phyloP scores from a whole-genome alignment of 148 eudicot genomes.

The Chenopodium suecicum region DNA sequence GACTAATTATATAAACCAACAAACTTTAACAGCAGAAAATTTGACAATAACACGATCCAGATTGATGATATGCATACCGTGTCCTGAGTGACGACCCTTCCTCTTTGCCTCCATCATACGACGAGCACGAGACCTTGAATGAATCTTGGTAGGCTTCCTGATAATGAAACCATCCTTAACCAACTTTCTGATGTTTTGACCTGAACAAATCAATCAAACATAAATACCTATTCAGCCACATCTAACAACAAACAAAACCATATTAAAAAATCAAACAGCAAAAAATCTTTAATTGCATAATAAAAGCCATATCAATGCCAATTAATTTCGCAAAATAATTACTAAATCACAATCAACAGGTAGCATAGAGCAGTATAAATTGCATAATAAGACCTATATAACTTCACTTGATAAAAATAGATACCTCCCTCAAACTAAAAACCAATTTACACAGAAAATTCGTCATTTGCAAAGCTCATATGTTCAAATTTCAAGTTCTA shows the following conservation, averaged over 20 bases:
- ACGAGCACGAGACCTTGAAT: conserved; percentile 82
- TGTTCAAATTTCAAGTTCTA: too few species aligned
- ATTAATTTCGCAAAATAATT: not conserved
- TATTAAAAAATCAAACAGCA: too few species aligned
- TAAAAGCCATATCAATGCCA: not conserved
- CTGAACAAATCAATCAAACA: conserved; percentile 22
- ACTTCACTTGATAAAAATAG: too few species aligned
- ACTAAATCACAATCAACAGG: not conserved
- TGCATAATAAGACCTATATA: too few species aligned
- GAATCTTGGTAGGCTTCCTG: conserved; percentile 83
- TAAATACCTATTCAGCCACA: not conserved
- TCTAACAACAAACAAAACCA: not conserved
- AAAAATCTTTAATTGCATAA: too few species aligned
- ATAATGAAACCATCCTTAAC: conserved; percentile 85
- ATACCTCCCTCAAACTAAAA: too few species aligned
- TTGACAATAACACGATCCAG: too few species aligned
- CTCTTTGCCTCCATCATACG: conserved; percentile 82
- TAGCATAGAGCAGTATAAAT: too few species aligned
- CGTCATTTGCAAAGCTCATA: too few species aligned
- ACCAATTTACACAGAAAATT: too few species aligned
- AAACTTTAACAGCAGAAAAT: too few species aligned
- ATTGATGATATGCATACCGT: conserved; percentile 34
- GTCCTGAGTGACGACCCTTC: conserved; percentile 90
- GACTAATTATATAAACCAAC: too few species aligned
- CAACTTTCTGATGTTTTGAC: conserved; percentile 80